Percentiles rank a stretch among this genome's conserved stretches.
phyloP scores from a whole-genome alignment of 352 stramenopile genomes.

The Phytophthora niederhauseri region DNA sequence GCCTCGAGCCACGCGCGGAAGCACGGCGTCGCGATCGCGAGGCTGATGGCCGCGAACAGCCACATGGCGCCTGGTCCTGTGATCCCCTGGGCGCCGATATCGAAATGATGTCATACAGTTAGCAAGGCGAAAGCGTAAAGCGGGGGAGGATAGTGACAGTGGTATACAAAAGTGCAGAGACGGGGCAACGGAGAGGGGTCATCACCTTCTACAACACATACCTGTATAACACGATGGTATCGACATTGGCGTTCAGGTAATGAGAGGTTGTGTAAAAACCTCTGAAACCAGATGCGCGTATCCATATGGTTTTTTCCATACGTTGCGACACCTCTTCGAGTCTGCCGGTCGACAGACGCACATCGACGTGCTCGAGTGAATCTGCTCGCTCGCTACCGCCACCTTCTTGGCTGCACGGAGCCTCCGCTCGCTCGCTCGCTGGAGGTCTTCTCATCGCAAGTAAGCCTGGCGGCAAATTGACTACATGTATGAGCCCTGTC shows the following conservation, averaged over 20 bases:
- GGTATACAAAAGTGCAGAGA: too few relatives aligned
- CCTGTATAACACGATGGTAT: not conserved
- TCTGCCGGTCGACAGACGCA: conserved; percentile 4
- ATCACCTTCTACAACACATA: not conserved
- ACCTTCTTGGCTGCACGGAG: not conserved
- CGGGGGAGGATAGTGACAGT: conserved; percentile 20
- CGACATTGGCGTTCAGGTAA: not conserved
- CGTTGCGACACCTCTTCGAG: conserved; percentile 16
- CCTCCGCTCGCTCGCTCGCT: not conserved
- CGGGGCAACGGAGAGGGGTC: not conserved
- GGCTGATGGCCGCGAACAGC: conserved; percentile 57
- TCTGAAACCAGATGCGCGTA: not conserved
- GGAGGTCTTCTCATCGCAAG: not conserved
- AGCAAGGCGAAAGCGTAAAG: conserved; percentile 1
- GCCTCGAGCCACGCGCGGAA: conserved; percentile 61
- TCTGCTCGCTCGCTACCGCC: not conserved
- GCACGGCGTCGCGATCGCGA: conserved; percentile 59
- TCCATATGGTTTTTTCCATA: conserved; percentile 13
- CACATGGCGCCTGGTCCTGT: conserved; percentile 43
- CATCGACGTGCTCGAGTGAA: not conserved
- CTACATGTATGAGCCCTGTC: not conserved
- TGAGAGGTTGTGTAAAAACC: not conserved
- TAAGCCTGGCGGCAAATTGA: not conserved
- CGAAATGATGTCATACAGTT: conserved; percentile 35
- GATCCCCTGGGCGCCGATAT: conserved; percentile 22